Conservation (phyloP, 805 yeast species). For the Starmerella vitae region DNA sequence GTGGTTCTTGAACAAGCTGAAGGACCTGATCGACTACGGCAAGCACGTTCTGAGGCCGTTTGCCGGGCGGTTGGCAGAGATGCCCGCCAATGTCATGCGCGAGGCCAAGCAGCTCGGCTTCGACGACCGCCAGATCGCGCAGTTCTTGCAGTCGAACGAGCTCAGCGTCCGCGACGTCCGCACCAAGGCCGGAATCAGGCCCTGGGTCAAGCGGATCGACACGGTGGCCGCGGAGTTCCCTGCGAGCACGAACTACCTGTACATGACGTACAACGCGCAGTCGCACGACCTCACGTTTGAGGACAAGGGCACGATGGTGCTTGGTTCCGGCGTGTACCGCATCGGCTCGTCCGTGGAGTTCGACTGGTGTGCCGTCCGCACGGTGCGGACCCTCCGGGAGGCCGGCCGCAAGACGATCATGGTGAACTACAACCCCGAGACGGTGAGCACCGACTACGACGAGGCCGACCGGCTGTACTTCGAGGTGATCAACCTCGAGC, state of each 20-base stretch:
- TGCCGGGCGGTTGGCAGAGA: conserved; percentile 25
- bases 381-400: conserved; percentile 84
- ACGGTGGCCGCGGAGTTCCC: conserved; percentile 99
- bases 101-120: conserved; percentile 95
- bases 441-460: conserved; percentile 97
- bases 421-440: conserved; percentile 97
- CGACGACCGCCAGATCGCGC: conserved; percentile 92
- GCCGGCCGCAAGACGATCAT: conserved; percentile 81
- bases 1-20: conserved; percentile 88
- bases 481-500: conserved; percentile 86
- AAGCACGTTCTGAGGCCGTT: conserved; percentile 12
- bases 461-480: conserved; percentile 95
- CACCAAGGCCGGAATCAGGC: conserved; percentile 72
- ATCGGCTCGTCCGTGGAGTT: conserved; percentile 98
- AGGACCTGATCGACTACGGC: conserved; percentile 69
- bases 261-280: conserved; percentile 88
- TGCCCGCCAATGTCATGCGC: conserved; percentile 49
- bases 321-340: conserved; percentile 97
- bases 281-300: conserved; percentile 75
- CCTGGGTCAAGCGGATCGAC: conserved; percentile 93
- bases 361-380: conserved; percentile 98
- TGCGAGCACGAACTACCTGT: conserved; percentile 84
- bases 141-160: conserved; percentile 76
- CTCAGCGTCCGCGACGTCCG: conserved; percentile 82
- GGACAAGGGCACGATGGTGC: conserved; percentile 87